A percentile compares a stretch with the other conserved stretches of the same genome.
These are phyloP conservation scores for Plantago coronopus DNA, from an alignment of 305 asterid species.

Conservation along the genomic window DNA sequence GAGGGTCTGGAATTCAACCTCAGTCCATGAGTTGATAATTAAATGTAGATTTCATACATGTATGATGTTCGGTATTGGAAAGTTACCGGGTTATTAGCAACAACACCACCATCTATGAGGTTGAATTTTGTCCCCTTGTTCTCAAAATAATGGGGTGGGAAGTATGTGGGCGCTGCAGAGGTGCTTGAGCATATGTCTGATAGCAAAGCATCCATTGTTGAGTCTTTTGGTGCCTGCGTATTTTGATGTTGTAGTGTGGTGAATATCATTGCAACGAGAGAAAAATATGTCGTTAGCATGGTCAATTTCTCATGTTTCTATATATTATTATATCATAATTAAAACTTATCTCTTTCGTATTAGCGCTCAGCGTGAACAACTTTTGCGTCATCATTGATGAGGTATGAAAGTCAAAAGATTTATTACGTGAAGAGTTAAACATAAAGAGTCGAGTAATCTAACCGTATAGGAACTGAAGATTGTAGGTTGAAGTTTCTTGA, in stretches of 20 bases:
- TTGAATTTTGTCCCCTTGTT: slow-evolving; percentile 43
- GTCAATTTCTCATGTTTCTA: too few relatives aligned
- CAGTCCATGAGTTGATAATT: neutral
- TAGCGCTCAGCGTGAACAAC: too few relatives aligned
- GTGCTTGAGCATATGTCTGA: slow-evolving; percentile 55
- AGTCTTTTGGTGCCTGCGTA: slow-evolving; percentile 33
- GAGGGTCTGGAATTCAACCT: slow-evolving; percentile 31
- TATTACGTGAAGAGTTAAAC: too few relatives aligned
- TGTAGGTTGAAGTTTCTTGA: slow-evolving; percentile 52
- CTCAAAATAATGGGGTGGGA: slow-evolving; percentile 51
- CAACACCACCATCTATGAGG: slow-evolving; percentile 55
- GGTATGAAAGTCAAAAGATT: too few relatives aligned
- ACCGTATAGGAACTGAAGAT: slow-evolving; percentile 53
- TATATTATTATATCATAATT: too few relatives aligned
- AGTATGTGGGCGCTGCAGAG: slow-evolving; percentile 48
- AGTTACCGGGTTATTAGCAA: slow-evolving; percentile 58
- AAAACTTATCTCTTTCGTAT: too few relatives aligned
- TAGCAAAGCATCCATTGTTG: slow-evolving; percentile 38
- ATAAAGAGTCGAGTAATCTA: too few relatives aligned
- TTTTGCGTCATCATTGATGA: too few relatives aligned
- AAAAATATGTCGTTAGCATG: too few relatives aligned
- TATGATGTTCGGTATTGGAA: too few relatives aligned
- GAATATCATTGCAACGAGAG: too few relatives aligned
- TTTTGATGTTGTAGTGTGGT: too few relatives aligned
- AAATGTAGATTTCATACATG: neutral